Evolutionary conservation across 1,284 basidiomycete species (phyloP).

Genomic region (Phellopilus nigrolimitatus): DNA sequence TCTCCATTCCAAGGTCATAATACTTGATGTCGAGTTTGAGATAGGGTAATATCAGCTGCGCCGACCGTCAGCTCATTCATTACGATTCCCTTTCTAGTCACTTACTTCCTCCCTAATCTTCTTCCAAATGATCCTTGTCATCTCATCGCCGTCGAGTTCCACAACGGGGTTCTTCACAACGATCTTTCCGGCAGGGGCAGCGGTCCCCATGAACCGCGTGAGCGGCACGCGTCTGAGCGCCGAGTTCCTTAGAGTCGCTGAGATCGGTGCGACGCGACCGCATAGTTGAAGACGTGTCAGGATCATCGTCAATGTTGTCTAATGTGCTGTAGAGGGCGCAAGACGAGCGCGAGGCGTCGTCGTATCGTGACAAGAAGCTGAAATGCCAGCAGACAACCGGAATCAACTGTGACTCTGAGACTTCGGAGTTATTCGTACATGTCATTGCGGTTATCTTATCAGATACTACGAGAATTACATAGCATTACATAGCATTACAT

Average conservation of each 20-base stretch:
- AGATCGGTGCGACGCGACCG: not conserved
- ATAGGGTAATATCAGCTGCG: conserved; percentile 90
- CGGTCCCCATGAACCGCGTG: conserved; percentile 13
- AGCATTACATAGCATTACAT: too few relatives aligned
- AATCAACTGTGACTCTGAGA: too few relatives aligned
- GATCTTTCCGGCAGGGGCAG: conserved; percentile 48
- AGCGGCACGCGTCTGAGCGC: conserved; percentile 1
- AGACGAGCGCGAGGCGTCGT: too few relatives aligned
- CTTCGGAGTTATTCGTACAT: too few relatives aligned
- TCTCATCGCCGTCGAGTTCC: conserved; percentile 96
- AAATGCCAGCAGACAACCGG: too few relatives aligned
- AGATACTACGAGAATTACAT: too few relatives aligned
- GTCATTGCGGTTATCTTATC: too few relatives aligned
- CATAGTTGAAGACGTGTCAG: conserved; percentile 10
- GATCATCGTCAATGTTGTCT: conserved; percentile 3
- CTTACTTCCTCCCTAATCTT: conserved; percentile 93
- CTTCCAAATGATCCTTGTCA: conserved; percentile 98
- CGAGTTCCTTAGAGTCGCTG: not conserved
- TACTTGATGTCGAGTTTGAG: conserved; percentile 97
- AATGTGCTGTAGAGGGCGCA: not conserved
- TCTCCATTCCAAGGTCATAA: conserved; percentile 92
- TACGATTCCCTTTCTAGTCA: conserved; percentile 11
- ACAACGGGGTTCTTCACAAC: conserved; percentile 89
- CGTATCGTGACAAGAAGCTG: not conserved
- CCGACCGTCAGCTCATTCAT: conserved; percentile 5